Evolutionary conservation across 106 monocot species (phyloP).

Genomic region (Dendrobium nobile): DNA sequence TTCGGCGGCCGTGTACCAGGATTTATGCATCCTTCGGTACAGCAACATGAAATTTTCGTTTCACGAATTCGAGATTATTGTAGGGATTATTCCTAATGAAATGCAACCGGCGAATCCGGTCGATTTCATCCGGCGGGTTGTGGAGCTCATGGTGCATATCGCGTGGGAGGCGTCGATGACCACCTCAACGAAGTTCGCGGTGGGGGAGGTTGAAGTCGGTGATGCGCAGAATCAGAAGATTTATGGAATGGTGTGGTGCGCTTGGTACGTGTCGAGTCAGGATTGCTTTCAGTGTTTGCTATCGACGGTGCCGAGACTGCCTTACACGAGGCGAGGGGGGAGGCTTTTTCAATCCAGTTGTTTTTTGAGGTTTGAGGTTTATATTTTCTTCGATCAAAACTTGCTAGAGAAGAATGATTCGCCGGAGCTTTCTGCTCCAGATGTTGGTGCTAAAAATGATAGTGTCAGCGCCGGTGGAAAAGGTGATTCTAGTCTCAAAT

Average conservation of each 20-base stretch:
- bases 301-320: not conserved
- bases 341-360: not conserved
- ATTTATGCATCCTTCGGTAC: slow-evolving; percentile 34
- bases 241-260: slow-evolving; percentile 29
- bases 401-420: not conserved
- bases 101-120: not conserved
- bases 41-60: slow-evolving; percentile 9
- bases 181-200: not conserved
- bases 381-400: not conserved
- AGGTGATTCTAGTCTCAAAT: not conserved
- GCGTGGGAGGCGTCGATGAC: not conserved
- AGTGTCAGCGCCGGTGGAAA: not conserved
- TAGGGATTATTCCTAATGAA: not conserved
- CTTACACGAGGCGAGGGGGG: not conserved
- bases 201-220: not conserved
- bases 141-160: not conserved
- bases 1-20: slow-evolving; percentile 26
- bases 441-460: too few species aligned
- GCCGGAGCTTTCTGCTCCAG: too few species aligned
- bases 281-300: slow-evolving; percentile 18
- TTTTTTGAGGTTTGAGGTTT: slow-evolving; percentile 2
- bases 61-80: not conserved
- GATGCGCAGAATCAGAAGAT: not conserved
- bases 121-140: not conserved
- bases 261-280: slow-evolving; percentile 2